Evolutionary conservation across 305 asterid species (phyloP), one percentile per base, ranked within the genome.

Genomic region (Stenogyne calaminthoides): DNA sequence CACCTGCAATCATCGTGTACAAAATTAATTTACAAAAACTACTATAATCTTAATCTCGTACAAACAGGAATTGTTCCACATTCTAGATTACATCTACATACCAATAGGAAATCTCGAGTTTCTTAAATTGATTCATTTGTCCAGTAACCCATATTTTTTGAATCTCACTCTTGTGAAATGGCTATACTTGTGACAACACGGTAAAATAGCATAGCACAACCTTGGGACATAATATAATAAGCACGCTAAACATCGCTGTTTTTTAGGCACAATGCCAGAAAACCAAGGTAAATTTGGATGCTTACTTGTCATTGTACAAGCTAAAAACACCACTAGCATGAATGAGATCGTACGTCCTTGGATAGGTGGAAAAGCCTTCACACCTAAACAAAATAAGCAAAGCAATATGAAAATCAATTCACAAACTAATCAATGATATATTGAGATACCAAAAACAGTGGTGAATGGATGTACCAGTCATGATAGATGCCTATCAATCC

Each of bases 401-500:
- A 76, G 22, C 6, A 61, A 5, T 51, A 18, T 19, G 11, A 60
- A 19, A 36, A 32, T 15, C 71, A 47, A 39, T 63, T 32, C 25
- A 54, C 9, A 2, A 71, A 40, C 51, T 11, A 42, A 60, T 49
- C 19, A 27, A 51, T 27, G 32, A 12, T 10, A 76, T 52, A 61
- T 71, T 54, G 27, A 51, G 37, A 19, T 18, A 46, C 6, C 3
- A 46, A 14, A 34, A 61, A 27, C 37, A 20, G 9, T 3, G 29
- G 40, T 16, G n/a, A 39, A 64, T 72, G 56, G 52, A 64, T 68
- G 5, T 86, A 89, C 96, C 96, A 89, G 82, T 88, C 94, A 63
- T 89, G 96, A 76, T 90, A 90, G 70, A 90, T 88, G 51, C 96
- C 96, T 6, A 88, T 82, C 83, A 90, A 69, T 44, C 96, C 96